Evolutionary conservation across 139 green algal genomes (phyloP).

Genomic region (Trebouxia sp.): DNA sequence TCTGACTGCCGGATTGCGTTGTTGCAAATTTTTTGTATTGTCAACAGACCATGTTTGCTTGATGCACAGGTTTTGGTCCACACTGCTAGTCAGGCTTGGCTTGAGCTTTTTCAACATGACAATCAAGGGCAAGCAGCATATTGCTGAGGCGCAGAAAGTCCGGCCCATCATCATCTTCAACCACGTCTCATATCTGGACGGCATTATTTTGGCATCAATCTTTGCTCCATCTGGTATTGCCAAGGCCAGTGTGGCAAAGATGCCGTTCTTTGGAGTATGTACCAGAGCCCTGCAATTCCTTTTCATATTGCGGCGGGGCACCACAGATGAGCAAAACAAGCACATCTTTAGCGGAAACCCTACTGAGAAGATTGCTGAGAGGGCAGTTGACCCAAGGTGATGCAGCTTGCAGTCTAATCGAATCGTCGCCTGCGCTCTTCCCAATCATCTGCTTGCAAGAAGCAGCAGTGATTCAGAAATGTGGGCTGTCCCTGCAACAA

Average conservation of each 20-base stretch:
- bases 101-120: constrained; percentile 34
- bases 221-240: constrained; percentile 35
- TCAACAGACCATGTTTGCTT: not conserved
- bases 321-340: constrained; percentile 36
- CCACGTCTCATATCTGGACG: constrained; percentile 51
- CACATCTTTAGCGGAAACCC: constrained; percentile 5
- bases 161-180: constrained; percentile 50
- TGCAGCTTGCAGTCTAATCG: no score
- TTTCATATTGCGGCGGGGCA: constrained; percentile 49
- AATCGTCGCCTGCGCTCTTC: no score
- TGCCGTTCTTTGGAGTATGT: constrained; percentile 53
- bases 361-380: constrained; percentile 27
- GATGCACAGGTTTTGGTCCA: constrained; percentile 32
- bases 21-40: not conserved
- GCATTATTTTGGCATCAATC: constrained; percentile 34
- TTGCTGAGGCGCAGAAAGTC: constrained; percentile 27
- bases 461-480: no score
- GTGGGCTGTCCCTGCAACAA: no score
- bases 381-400: constrained; percentile 42
- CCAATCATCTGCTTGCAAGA: no score
- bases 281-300: constrained; percentile 50
- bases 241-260: constrained; percentile 37
- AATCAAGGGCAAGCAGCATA: constrained; percentile 34
- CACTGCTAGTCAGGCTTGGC: constrained; percentile 39
- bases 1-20: not conserved